These are phyloP conservation scores for Zoysia pacifica DNA, from an alignment of 176 grass and related monocot species.

Conservation along the genomic window DNA sequence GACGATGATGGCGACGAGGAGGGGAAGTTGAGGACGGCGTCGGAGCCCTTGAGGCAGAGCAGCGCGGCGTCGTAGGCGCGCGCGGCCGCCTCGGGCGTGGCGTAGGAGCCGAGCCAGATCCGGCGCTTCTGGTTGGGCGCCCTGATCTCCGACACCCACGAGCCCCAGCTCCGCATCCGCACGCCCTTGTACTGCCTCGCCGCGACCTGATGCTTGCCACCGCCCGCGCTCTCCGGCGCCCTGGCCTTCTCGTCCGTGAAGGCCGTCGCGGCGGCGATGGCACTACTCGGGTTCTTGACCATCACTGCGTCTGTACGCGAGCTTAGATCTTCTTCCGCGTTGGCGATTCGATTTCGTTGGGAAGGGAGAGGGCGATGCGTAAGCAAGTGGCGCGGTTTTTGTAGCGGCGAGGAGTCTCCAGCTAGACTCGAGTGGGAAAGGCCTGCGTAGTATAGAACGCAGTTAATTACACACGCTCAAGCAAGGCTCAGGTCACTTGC, in stretches of 20 bases:
- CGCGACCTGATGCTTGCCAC: neutral
- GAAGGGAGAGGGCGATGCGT: slow-evolving; percentile 6
- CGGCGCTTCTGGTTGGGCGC: slow-evolving; percentile 86
- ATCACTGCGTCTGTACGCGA: slow-evolving; percentile 6
- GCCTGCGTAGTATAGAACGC: neutral
- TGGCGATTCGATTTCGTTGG: neutral
- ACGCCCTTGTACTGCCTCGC: slow-evolving; percentile 83
- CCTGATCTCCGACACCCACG: slow-evolving; percentile 97
- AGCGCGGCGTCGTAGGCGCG: slow-evolving; percentile 92
- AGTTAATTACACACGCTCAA: slow-evolving; percentile 16
- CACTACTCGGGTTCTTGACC: slow-evolving; percentile 44
- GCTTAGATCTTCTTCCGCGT: slow-evolving; percentile 2
- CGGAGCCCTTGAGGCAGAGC: slow-evolving; percentile 82
- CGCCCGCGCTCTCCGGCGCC: neutral
- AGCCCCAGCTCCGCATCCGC: slow-evolving; percentile 92
- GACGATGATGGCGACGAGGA: slow-evolving; percentile 17
- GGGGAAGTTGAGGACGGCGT: slow-evolving; percentile 84
- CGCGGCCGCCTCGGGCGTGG: slow-evolving; percentile 81
- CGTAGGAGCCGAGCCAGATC: slow-evolving; percentile 95
- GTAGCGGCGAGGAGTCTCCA: slow-evolving; percentile 16
- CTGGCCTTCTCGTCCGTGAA: neutral
- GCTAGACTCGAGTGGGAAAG: neutral
- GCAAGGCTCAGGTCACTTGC: neutral
- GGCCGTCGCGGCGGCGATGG: neutral
- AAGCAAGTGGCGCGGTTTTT: slow-evolving; percentile 29